Percentiles rank a stretch among this genome's conserved stretches.
Conservation (phyloP, 1,284 basidiomycete genomes). For the Takashimella tepidaria region DNA sequence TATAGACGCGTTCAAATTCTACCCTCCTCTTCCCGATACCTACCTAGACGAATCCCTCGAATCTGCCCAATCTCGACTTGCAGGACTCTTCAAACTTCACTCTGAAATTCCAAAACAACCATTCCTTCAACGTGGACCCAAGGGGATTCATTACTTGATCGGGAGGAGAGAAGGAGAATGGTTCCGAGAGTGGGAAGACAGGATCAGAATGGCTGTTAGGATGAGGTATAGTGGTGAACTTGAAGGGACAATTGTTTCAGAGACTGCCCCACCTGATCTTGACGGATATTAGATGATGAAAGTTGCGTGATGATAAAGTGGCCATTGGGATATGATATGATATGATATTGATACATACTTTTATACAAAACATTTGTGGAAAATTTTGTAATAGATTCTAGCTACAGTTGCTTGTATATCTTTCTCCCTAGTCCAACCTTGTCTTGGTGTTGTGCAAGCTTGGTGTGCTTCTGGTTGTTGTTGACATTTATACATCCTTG, state of each 20-base stretch:
- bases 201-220: conserved; percentile 56
- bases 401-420: too few relatives aligned
- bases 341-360: too few relatives aligned
- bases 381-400: too few relatives aligned
- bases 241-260: conserved; percentile 7
- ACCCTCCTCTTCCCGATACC: conserved; percentile 38
- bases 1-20: conserved; percentile 34
- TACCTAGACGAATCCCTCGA: conserved; percentile 29
- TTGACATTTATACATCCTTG: too few relatives aligned
- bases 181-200: conserved; percentile 67
- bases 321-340: too few relatives aligned
- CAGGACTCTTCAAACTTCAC: conserved; percentile 33
- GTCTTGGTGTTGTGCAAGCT: too few relatives aligned
- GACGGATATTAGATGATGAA: conserved; percentile 21
- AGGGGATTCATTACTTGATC: conserved; percentile 45
- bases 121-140: conserved; percentile 29
- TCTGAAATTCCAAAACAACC: conserved; percentile 31
- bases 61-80: conserved; percentile 28
- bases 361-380: too few relatives aligned
- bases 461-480: too few relatives aligned
- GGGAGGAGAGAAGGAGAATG: conserved; percentile 68
- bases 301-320: too few relatives aligned
- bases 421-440: too few relatives aligned
- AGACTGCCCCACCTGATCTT: conserved; percentile 14
- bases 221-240: conserved; percentile 37